Conservation (phyloP, 768 basidiomycete species). For the Mycena galericulata region DNA sequence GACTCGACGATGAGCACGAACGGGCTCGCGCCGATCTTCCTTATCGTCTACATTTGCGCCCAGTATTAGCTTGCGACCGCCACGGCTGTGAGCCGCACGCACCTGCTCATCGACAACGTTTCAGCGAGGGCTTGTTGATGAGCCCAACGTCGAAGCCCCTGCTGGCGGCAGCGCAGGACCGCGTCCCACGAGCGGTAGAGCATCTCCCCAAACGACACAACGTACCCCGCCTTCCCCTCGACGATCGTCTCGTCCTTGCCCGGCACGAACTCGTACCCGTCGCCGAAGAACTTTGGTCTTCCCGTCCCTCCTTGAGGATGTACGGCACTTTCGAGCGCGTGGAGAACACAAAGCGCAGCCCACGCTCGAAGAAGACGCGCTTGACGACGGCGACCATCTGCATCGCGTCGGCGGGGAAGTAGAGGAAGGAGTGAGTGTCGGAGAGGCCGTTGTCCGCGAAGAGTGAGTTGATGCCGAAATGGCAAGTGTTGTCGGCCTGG, state of each 20-base stretch:
- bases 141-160: constrained; percentile 85
- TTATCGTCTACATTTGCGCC: constrained; percentile 60
- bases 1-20: constrained; percentile 91
- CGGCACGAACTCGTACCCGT: constrained; percentile 81
- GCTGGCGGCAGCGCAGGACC: constrained; percentile 76
- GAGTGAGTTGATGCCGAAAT: constrained; percentile 86
- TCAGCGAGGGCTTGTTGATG: constrained; percentile 88
- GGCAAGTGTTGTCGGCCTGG: constrained; percentile 59
- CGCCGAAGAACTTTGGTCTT: constrained; percentile 72
- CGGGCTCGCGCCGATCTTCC: constrained; percentile 76
- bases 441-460: constrained; percentile 90
- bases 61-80: not conserved
- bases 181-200: constrained; percentile 88
- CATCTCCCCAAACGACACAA: constrained; percentile 91
- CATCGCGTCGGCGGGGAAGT: constrained; percentile 88
- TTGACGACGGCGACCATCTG: constrained; percentile 86
- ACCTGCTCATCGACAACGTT: constrained; percentile 87
- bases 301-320: constrained; percentile 83
- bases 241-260: constrained; percentile 87
- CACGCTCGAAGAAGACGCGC: constrained; percentile 85
- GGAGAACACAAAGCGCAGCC: constrained; percentile 88
- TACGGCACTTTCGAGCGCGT: constrained; percentile 92
- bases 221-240: constrained; percentile 84
- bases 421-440: constrained; percentile 82
- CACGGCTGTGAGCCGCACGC: constrained; percentile 25